Evolutionary conservation across 1,284 basidiomycete species (phyloP).

Genomic region (Leucoagaricus sp.): DNA sequence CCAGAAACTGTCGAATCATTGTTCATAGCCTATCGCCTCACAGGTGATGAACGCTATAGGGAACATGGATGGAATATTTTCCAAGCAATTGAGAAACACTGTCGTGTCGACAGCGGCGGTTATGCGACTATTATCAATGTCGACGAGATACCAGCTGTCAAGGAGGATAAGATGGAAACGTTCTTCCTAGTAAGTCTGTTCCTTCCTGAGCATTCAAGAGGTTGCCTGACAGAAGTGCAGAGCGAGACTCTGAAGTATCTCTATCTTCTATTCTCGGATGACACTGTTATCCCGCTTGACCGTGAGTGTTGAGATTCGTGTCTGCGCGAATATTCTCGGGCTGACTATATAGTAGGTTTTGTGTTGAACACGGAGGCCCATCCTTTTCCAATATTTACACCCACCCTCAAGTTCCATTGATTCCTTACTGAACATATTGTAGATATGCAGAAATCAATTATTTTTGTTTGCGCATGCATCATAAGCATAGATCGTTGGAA

Average conservation of each 20-base stretch:
- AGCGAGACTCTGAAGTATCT: conserved; percentile 95
- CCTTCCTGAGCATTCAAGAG: not conserved
- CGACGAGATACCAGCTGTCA: conserved; percentile 63
- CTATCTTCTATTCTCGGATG: conserved; percentile 86
- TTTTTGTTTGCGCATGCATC: conserved; percentile 11
- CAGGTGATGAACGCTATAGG: conserved; percentile 83
- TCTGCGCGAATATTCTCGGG: not conserved
- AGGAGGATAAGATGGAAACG: conserved; percentile 94
- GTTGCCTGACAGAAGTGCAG: conserved; percentile 33
- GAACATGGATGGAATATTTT: conserved; percentile 91
- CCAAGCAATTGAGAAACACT: conserved; percentile 85
- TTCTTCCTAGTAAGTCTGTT: conserved; percentile 78
- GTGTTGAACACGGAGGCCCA: conserved; percentile 96
- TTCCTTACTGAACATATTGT: not conserved
- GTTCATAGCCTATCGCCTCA: conserved; percentile 85
- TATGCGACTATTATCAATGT: conserved; percentile 89
- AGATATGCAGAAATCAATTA: conserved; percentile 28
- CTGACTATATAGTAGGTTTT: conserved; percentile 54
- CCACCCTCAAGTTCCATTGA: conserved; percentile 33
- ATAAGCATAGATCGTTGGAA: conserved; percentile 13
- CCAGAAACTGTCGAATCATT: conserved; percentile 96
- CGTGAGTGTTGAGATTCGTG: conserved; percentile 49
- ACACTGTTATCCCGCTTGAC: conserved; percentile 68
- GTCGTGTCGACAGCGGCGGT: conserved; percentile 73
- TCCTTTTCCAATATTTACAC: conserved; percentile 65